phyloP scores from a whole-genome alignment of 495 filamentous ascomycete genomes.

The Peziza echinospora region DNA sequence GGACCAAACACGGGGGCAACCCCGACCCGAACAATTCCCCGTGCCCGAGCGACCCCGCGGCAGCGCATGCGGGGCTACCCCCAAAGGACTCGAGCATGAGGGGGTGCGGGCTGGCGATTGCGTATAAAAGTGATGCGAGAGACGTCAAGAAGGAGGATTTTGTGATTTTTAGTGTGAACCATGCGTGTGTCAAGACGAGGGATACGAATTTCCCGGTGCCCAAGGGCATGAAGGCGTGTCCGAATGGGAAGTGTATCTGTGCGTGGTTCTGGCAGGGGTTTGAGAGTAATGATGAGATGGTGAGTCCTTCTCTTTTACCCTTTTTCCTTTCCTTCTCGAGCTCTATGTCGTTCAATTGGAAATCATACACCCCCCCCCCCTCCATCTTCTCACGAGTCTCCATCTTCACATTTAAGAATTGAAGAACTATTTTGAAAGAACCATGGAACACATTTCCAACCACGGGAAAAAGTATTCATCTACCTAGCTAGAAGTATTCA shows the following conservation, averaged over 20 bases:
- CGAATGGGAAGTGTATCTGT: slow-evolving; percentile 30
- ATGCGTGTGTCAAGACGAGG: slow-evolving; percentile 12
- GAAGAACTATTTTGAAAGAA: too few species aligned
- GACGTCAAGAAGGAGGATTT: slow-evolving; percentile 32
- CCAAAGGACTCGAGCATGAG: slow-evolving; percentile 20
- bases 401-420: too few species aligned
- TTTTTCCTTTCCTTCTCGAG: neutral
- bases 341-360: too few species aligned
- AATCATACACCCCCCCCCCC: too few species aligned
- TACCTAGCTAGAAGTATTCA: too few species aligned
- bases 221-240: slow-evolving; percentile 26
- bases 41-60: slow-evolving; percentile 21
- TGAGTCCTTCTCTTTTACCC: slow-evolving; percentile 25
- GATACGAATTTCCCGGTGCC: slow-evolving; percentile 28
- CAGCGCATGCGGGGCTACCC: slow-evolving; percentile 26
- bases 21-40: slow-evolving; percentile 25
- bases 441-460: too few species aligned
- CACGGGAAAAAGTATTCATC: too few species aligned
- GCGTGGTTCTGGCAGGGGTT: slow-evolving; percentile 37
- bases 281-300: slow-evolving; percentile 25
- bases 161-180: slow-evolving; percentile 31
- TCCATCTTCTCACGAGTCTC: too few species aligned
- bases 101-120: slow-evolving; percentile 34
- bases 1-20: slow-evolving; percentile 28
- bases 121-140: slow-evolving; percentile 26